Percentiles rank a stretch among this genome's conserved stretches.
Evolutionary conservation across 768 basidiomycete genomes (phyloP).

Genomic region (Sporobolomyces pararoseus): DNA sequence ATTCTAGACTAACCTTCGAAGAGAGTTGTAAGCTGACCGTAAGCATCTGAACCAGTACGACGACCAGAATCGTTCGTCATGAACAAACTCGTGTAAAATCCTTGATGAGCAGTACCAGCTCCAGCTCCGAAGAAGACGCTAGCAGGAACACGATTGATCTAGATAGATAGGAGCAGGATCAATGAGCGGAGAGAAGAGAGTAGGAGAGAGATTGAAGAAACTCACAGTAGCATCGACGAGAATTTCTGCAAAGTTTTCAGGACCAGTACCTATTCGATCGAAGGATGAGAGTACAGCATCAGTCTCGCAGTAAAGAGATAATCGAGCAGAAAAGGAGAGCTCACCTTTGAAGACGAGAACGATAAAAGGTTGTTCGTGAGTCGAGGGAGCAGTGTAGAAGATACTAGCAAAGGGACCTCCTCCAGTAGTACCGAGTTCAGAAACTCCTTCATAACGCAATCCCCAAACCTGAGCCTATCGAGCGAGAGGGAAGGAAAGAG

Average conservation of each 20-base stretch:
- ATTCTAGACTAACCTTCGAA: no score
- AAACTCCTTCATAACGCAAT: slow-evolving; percentile 24
- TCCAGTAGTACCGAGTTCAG: slow-evolving; percentile 14
- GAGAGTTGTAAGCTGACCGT: not conserved
- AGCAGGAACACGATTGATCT: slow-evolving; percentile 15
- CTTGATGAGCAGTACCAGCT: slow-evolving; percentile 6
- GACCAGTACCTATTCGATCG: slow-evolving; percentile 24
- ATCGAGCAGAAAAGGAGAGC: not conserved
- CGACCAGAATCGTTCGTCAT: not conserved
- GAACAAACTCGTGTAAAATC: slow-evolving; percentile 33
- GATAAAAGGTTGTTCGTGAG: slow-evolving; percentile 24
- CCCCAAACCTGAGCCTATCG: slow-evolving; percentile 13
- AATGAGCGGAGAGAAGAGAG: not conserved
- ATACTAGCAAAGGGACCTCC: slow-evolving; percentile 19
- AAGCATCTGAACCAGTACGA: slow-evolving; percentile 15
- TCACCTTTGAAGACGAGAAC: slow-evolving; percentile 32
- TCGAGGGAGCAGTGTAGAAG: slow-evolving; percentile 15
- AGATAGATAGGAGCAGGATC: not conserved
- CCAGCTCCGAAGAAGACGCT: slow-evolving; percentile 27
- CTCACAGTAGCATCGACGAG: slow-evolving; percentile 25
- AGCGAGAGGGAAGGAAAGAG: not conserved
- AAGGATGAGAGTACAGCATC: no score
- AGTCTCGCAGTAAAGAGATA: not conserved
- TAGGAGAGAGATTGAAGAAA: not conserved
- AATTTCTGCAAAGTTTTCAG: slow-evolving; percentile 26